A percentile compares a stretch with the other conserved stretches of the same genome.
Conservation (phyloP, 2,329 filamentous ascomycete genomes). For the Phialophora chinensis region DNA sequence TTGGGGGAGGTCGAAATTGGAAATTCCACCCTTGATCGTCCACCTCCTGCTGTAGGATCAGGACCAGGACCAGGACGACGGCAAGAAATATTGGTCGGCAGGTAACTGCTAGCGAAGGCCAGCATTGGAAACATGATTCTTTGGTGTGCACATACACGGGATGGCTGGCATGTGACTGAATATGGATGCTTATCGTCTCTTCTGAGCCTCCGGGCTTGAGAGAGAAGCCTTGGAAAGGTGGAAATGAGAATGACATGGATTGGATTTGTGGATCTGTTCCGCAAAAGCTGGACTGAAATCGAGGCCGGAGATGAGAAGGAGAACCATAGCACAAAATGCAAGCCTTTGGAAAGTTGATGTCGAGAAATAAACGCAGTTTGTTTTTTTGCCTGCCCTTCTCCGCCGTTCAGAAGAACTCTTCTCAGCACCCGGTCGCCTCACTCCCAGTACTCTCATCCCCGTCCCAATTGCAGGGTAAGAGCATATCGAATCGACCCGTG, state of each 20-base stretch:
- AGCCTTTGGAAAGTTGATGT: not conserved
- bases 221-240: not conserved
- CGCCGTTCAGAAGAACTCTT: not conserved
- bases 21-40: not conserved
- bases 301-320: not conserved
- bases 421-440: not conserved
- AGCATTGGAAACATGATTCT: not conserved
- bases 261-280: not conserved
- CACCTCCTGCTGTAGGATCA: not conserved
- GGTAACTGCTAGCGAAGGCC: not conserved
- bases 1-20: not conserved
- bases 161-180: not conserved
- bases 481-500: too few relatives aligned
- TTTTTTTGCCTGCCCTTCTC: not conserved
- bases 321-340: conserved; percentile 1
- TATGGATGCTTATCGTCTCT: not conserved
- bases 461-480: not conserved
- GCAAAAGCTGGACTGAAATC: not conserved
- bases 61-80: not conserved
- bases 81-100: not conserved
- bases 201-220: not conserved
- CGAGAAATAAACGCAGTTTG: not conserved
- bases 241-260: not conserved
- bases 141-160: not conserved
- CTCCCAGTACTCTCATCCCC: not conserved